These are phyloP conservation scores for Comarum palustre DNA, from an alignment of 306 rosid genomes.

Conservation along the genomic window DNA sequence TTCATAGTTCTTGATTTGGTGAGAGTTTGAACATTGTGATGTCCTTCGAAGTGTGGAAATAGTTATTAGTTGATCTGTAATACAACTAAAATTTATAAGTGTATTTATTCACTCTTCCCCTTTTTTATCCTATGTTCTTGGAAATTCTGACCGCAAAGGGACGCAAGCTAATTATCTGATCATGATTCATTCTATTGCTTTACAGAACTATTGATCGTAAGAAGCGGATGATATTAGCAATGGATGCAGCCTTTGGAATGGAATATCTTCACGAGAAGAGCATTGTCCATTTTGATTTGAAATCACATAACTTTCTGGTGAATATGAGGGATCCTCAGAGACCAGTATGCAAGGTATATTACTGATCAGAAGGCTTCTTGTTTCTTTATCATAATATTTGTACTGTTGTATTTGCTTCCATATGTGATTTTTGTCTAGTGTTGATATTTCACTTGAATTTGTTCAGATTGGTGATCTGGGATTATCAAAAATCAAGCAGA, in stretches of 20 bases:
- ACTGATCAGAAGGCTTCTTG: not conserved
- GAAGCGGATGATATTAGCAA: slow-evolving; percentile 31
- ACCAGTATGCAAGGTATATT: slow-evolving; percentile 33
- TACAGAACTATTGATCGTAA: slow-evolving; percentile 36
- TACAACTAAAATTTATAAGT: not conserved
- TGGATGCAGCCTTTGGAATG: slow-evolving; percentile 39
- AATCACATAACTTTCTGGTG: slow-evolving; percentile 37
- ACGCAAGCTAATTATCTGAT: not conserved
- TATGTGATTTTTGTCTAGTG: not conserved
- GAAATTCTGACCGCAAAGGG: not conserved
- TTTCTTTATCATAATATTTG: not conserved
- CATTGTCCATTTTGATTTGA: slow-evolving; percentile 38
- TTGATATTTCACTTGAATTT: slow-evolving; percentile 2
- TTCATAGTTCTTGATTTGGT: not conserved
- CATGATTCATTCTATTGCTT: not conserved
- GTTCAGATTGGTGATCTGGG: slow-evolving; percentile 40
- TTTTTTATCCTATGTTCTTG: not conserved
- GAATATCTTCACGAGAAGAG: slow-evolving; percentile 35
- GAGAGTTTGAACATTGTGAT: not conserved
- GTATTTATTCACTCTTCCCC: too few relatives aligned
- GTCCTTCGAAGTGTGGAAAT: not conserved
- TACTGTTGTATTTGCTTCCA: not conserved
- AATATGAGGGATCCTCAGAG: slow-evolving; percentile 38
- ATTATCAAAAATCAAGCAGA: slow-evolving; percentile 32
- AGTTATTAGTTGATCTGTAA: not conserved